Base-by-base conservation (phyloP, 148 eudicot genomes). In the Chenopodium suecicum region DNA sequence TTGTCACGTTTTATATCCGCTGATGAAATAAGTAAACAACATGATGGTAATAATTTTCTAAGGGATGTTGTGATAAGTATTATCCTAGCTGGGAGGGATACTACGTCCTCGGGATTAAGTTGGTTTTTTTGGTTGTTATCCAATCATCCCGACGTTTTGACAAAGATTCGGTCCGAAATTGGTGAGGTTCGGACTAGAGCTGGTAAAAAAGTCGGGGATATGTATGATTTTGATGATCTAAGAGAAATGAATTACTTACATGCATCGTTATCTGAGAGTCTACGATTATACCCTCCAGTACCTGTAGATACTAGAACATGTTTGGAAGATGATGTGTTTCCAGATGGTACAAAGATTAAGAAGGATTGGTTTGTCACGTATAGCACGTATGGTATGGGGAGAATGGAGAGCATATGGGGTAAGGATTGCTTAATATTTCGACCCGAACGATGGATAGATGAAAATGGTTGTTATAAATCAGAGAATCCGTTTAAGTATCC, bases 351-450 rank as follows among this genome's bases (percentile, higher is more conserved):
- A 1, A 17, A 60, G n/a, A 77, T 93, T 4, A 86, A 86, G 54
- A 84, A 85, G 54, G 86, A 78, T 14, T 93, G 93, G 93, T 83
- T 86, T 16, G 70, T 85, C 32, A 64, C 87, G 1, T 93, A 90
- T 56, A 29, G 65, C 9, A 47, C 92, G 1, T 94, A 89, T 31
- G 88, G 90, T 4, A 92, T 92, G 98, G 97, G 92, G 23, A 91
- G 97, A 82, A 89, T 89, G 86, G 92, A 85, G 86, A 88, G 83
- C 14, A 85, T 92, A 25, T 92, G 98, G 98, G 96, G 98, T 0
- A 44, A 84, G 48, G 95, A 94, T 71, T 91, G 95, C 73, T 52
- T 76, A 25, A 84, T 91, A 82, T 94, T 87, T 84, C 81, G 89
- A 78, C 98, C 98, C 4, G 91, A 91, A 41, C 82, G 94, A 48